Percentiles rank a stretch among this genome's conserved stretches.
Evolutionary conservation across 148 eudicot genomes (phyloP).

Genomic region (Simmondsia chinensis): DNA sequence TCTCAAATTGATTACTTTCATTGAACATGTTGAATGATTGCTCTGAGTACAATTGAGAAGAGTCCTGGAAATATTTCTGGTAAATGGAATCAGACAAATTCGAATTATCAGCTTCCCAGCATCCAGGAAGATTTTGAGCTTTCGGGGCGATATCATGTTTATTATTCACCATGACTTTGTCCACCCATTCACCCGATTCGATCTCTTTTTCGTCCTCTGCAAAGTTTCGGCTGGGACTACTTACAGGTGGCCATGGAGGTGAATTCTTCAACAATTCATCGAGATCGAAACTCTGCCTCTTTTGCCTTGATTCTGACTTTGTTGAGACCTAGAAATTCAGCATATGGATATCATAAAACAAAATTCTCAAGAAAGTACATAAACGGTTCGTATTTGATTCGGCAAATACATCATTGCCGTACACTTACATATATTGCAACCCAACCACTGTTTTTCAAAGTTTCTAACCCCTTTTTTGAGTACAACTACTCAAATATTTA

Average conservation of each 20-base stretch:
- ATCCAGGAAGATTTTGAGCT: conserved; percentile 26
- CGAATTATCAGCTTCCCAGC: conserved; percentile 47
- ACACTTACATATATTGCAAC: too few species aligned
- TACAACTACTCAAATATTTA: too few species aligned
- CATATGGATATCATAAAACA: not conserved
- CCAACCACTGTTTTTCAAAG: too few species aligned
- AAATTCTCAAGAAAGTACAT: too few species aligned
- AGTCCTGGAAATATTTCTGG: conserved; percentile 59
- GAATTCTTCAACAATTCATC: conserved; percentile 80
- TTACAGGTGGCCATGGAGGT: conserved; percentile 82
- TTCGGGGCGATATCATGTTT: conserved; percentile 57
- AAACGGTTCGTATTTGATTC: too few species aligned
- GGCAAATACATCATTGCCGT: too few species aligned
- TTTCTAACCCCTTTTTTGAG: too few species aligned
- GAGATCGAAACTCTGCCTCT: conserved; percentile 69
- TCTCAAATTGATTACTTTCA: conserved; percentile 44
- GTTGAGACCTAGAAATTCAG: conserved; percentile 28
- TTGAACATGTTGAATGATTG: conserved; percentile 42
- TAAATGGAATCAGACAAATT: conserved; percentile 41
- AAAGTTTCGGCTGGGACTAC: conserved; percentile 35
- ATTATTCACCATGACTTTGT: conserved; percentile 97
- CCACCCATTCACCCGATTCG: conserved; percentile 93
- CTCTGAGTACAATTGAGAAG: conserved; percentile 46
- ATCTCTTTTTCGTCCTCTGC: conserved; percentile 64
- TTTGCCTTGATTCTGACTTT: conserved; percentile 46